Base-by-base conservation (phyloP, 2,329 filamentous ascomycete genomes). In the Pyrenophora graminea region DNA sequence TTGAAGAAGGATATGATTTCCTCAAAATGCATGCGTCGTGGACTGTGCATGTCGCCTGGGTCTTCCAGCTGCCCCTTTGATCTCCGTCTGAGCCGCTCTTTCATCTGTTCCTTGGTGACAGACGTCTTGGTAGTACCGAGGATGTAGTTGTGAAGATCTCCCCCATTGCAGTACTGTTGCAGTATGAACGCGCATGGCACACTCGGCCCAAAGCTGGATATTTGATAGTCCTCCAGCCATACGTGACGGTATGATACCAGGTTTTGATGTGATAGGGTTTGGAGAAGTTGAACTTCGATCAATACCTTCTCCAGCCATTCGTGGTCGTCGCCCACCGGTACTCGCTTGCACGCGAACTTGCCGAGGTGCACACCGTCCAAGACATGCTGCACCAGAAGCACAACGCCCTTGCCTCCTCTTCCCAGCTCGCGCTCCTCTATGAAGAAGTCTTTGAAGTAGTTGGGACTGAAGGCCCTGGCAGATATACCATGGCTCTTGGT, bases 1-100 rank as follows among this genome's bases (percentile, higher is more conserved):
- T 88, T 89, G 79, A 99, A 99, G 56, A 97, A 89, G 0, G 92
- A 95, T 73, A 96, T 97, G 19, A 99, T 97, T 64, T 97, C 90
- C 53, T 97, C 93, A 53, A 97, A 90, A 0, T 85, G 81, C 38
- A 90, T 80, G 23, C 76, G 80, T 30, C 84, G 81, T 7, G 80
- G 79, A 3, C 79, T 74, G 17, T 71, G 65, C 12, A 84, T 52
- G n/a, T 82, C 78, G 0, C 75, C 64, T 0, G 85, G 84, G 1
- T 80, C 78, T 37, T 95, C 90, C 2, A 82, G 71, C 37, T 91
- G 85, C 0, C 90, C 90, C 64, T 85, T 90, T 3, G 94, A 97
- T 46, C 85, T 85, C 45, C 93, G 84, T 39, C 94, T 85, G 69
- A 96, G 84, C 45, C 90, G 89, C 6, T 91, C 91, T 70, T 97